Conservation (phyloP, 345 rosid genomes). For the Gossypium arboreum region DNA sequence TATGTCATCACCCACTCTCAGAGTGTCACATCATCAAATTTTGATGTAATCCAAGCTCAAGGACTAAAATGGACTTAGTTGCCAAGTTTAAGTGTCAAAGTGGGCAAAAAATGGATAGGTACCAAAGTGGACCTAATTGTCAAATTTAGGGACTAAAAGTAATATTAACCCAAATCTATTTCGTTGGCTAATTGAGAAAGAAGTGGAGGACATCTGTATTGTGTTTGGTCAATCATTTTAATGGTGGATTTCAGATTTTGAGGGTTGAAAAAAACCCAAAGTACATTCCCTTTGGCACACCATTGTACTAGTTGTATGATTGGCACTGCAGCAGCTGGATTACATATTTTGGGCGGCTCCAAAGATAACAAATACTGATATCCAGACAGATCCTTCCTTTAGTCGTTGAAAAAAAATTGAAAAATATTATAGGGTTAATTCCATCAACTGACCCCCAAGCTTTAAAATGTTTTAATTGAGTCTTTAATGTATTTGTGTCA, state of each 20-base stretch:
- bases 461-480: too few relatives aligned
- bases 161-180: too few relatives aligned
- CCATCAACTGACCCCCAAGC: too few relatives aligned
- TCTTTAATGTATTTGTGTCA: too few relatives aligned
- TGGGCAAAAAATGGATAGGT: too few relatives aligned
- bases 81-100: too few relatives aligned
- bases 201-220: slow-evolving; percentile 12
- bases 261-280: slow-evolving; percentile 16
- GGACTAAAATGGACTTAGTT: too few relatives aligned
- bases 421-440: not conserved
- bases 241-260: slow-evolving; percentile 24
- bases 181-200: slow-evolving; percentile 1
- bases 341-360: slow-evolving; percentile 8
- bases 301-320: slow-evolving; percentile 19
- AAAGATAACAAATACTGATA: not conserved
- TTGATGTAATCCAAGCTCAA: too few relatives aligned
- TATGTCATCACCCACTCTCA: too few relatives aligned
- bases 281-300: slow-evolving; percentile 21
- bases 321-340: slow-evolving; percentile 20
- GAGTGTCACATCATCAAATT: too few relatives aligned
- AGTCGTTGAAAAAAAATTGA: not conserved
- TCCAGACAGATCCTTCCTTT: slow-evolving; percentile 17
- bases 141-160: too few relatives aligned
- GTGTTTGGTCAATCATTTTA: slow-evolving; percentile 27
- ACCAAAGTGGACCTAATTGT: too few relatives aligned